A percentile compares a stretch with the other conserved stretches of the same genome.
phyloP scores from a whole-genome alignment of 2,329 filamentous ascomycete genomes.

The Epichloe brachyelytri region DNA sequence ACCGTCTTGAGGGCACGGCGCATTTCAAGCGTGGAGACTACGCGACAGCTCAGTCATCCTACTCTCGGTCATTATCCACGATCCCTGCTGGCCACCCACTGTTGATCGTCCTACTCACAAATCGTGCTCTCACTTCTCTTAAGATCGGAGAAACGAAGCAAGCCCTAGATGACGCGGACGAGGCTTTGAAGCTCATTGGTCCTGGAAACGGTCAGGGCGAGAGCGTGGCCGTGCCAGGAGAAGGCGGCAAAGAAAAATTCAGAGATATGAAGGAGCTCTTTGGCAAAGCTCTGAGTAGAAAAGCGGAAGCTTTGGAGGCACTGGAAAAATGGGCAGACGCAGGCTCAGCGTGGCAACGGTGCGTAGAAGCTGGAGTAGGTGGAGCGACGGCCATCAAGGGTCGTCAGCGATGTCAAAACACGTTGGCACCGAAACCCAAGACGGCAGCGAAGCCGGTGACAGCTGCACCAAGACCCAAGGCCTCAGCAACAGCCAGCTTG shows the following conservation, averaged over 20 bases:
- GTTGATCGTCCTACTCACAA: slow-evolving; percentile 78
- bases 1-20: slow-evolving; percentile 68
- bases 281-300: slow-evolving; percentile 84
- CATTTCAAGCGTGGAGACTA: slow-evolving; percentile 95
- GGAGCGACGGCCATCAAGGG: slow-evolving; percentile 74
- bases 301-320: slow-evolving; percentile 89
- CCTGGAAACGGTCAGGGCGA: slow-evolving; percentile 67
- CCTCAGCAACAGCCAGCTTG: slow-evolving; percentile 25
- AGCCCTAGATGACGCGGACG: slow-evolving; percentile 73
- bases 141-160: slow-evolving; percentile 88
- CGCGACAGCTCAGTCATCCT: slow-evolving; percentile 70
- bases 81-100: slow-evolving; percentile 72
- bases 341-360: slow-evolving; percentile 63
- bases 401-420: slow-evolving; percentile 78
- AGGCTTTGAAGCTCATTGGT: slow-evolving; percentile 69
- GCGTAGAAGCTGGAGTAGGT: slow-evolving; percentile 77
- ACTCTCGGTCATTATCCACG: slow-evolving; percentile 60
- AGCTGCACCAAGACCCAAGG: slow-evolving; percentile 32
- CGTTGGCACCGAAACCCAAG: slow-evolving; percentile 57
- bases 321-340: slow-evolving; percentile 92
- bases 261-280: slow-evolving; percentile 91
- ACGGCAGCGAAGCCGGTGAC: slow-evolving; percentile 24
- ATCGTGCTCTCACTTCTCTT: slow-evolving; percentile 76
- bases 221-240: slow-evolving; percentile 53
- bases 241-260: slow-evolving; percentile 41